Base-by-base conservation (phyloP, 306 rosid species). In the Sphenostylis stenocarpa region DNA sequence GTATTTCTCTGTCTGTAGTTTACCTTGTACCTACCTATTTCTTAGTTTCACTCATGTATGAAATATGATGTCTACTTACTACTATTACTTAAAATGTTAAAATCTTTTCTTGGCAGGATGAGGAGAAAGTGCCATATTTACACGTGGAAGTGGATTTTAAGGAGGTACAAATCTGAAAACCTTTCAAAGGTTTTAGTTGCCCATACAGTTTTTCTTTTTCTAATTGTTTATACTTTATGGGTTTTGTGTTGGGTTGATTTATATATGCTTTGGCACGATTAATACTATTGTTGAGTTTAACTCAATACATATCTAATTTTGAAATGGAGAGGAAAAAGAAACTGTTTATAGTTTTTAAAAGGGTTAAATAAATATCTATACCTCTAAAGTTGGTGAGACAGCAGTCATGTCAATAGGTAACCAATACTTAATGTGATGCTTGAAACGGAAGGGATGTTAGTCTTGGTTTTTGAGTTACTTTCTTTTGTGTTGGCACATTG, bases 71-170 rank as follows among this genome's bases (percentile, higher is more conserved):
- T 19, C 43, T 60, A 71, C 53, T 38, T 8, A 43, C 67, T 69
- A 31, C n/a, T 78, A 48, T 78, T 45, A 84, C 51, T 60, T 60
- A 26, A n/a, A 36, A 44, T 44, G 17, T 44, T 44, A 76, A 58
- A 55, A 6, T 81, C 9, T 75, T 69, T 58, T 75, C 56, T 67
- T 82, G 55, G n/a, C 91, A 92, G 98, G 90, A 90, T 74, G 98
- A 90, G 73, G 96, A 91, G 77, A 90, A 77, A 72, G 94, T 90
- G 67, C 94, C 94, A 0, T 61, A 86, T 83, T 86, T 94, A 64
- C 92, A 95, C 3, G 98, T 95, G 78, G 97, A 95, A 85, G 81
- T 92, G 81, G 98, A 95, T 85, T 95, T 92, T 82, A 88, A 88
- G 84, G 98, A 92, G 98, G 98, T 95, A 51, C 14, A 63, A 48